These are phyloP conservation scores for Biancaea sappan DNA, from an alignment of 306 rosid species.

Conservation along the genomic window DNA sequence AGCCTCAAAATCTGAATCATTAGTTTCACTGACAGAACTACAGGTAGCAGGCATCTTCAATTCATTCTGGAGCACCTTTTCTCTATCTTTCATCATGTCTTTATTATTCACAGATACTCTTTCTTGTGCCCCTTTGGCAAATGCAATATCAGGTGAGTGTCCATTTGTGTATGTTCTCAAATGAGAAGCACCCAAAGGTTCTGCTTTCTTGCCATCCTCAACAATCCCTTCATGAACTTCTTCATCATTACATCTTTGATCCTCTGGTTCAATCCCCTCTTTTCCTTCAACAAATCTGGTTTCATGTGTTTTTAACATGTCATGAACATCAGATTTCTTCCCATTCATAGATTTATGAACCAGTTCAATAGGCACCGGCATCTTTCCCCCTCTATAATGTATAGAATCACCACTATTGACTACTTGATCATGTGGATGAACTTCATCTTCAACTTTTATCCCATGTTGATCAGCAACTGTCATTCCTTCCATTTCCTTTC, in stretches of 20 bases:
- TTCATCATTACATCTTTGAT: conserved; percentile 21
- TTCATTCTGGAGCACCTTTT: conserved; percentile 24
- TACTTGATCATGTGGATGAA: conserved; percentile 1
- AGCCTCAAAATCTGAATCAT: conserved; percentile 29
- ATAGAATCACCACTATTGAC: conserved; percentile 17
- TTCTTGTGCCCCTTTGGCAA: conserved; percentile 25
- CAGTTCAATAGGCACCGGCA: too few species aligned
- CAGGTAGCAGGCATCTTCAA: conserved; percentile 23
- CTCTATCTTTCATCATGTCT: conserved; percentile 27
- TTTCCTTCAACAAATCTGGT: conserved; percentile 12
- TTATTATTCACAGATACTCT: conserved; percentile 19
- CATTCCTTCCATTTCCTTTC: background rate
- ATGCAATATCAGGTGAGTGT: conserved; percentile 10
- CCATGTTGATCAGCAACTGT: conserved; percentile 7
- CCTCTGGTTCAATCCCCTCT: conserved; percentile 17
- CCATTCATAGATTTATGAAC: conserved; percentile 13
- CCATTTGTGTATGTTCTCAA: conserved; percentile 14
- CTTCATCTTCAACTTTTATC: conserved; percentile 33
- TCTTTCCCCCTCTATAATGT: conserved; percentile 14
- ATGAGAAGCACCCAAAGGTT: conserved; percentile 11
- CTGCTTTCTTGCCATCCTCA: conserved; percentile 28
- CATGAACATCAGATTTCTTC: conserved; percentile 16
- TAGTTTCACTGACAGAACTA: conserved; percentile 41
- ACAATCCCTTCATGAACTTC: conserved; percentile 6
- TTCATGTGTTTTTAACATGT: conserved; percentile 20